These are phyloP conservation scores for Phaeosphaeriaceae sp. DNA, from an alignment of 2,329 filamentous ascomycete genomes.

Conservation along the genomic window DNA sequence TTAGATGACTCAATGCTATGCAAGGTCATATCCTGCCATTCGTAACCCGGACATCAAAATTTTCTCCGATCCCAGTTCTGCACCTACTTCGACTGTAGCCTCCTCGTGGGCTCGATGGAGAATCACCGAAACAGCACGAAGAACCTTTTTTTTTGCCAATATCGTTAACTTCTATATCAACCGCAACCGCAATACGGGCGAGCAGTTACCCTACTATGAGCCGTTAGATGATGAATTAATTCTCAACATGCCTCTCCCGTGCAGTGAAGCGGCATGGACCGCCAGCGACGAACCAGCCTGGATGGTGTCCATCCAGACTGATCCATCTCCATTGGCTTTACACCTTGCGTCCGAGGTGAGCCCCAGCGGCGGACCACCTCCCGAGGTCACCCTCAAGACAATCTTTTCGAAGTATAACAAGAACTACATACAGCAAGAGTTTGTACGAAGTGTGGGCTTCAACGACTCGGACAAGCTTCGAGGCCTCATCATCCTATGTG, in stretches of 20 bases:
- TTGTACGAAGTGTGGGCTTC: background rate
- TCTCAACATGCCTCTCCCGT: constrained; percentile 2
- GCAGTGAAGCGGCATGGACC: background rate
- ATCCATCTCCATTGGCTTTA: background rate
- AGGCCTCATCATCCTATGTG: background rate
- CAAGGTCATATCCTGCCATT: background rate
- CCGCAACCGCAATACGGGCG: background rate
- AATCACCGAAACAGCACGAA: background rate
- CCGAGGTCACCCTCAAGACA: background rate
- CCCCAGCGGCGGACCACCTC: background rate
- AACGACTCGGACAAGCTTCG: background rate
- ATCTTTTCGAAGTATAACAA: background rate
- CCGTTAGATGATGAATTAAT: background rate
- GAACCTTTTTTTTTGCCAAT: background rate
- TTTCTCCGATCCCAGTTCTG: background rate
- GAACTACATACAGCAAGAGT: background rate
- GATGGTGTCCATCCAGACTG: background rate
- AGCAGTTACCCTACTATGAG: background rate
- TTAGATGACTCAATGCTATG: background rate
- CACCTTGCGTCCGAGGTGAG: background rate
- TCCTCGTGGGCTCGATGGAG: background rate
- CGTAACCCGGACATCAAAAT: background rate
- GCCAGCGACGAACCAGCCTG: background rate
- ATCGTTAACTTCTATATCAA: background rate
- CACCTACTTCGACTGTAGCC: background rate